Evolutionary conservation across 768 basidiomycete genomes (phyloP).

Genomic region (Dictyophora rubrovolvata): DNA sequence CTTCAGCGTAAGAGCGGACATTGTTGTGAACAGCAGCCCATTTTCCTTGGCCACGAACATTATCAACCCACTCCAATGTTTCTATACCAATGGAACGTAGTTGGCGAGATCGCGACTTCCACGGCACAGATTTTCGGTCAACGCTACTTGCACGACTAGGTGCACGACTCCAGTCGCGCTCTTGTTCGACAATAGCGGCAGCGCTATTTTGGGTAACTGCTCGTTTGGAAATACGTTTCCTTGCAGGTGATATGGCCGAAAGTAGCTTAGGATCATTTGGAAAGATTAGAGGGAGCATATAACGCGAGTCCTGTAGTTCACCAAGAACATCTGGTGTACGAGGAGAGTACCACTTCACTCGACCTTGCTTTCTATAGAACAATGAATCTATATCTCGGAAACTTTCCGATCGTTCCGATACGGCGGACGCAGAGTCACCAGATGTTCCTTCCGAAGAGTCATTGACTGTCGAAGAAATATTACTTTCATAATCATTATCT

Average conservation of each 20-base stretch:
- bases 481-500: slow-evolving; percentile 57
- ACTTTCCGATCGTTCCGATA: slow-evolving; percentile 18
- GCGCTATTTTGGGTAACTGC: neutral
- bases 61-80: slow-evolving; percentile 63
- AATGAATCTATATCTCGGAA: slow-evolving; percentile 66
- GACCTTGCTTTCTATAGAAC: slow-evolving; percentile 59
- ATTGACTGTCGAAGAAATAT: slow-evolving; percentile 37
- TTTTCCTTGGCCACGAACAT: slow-evolving; percentile 18
- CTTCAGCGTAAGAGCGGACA: slow-evolving; percentile 11
- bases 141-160: slow-evolving; percentile 28
- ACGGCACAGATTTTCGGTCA: slow-evolving; percentile 35
- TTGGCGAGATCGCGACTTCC: slow-evolving; percentile 49
- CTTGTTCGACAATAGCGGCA: neutral
- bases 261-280: slow-evolving; percentile 74
- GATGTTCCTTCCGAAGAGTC: slow-evolving; percentile 21
- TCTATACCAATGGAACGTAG: slow-evolving; percentile 52
- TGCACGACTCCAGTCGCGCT: slow-evolving; percentile 22
- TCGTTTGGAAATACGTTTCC: neutral
- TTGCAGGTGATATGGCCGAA: slow-evolving; percentile 45
- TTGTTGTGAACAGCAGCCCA: slow-evolving; percentile 2
- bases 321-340: slow-evolving; percentile 75
- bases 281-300: slow-evolving; percentile 83
- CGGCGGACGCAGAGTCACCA: slow-evolving; percentile 18
- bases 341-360: slow-evolving; percentile 67
- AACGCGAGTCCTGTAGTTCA: slow-evolving; percentile 84